Base-by-base conservation (phyloP, 2,329 filamentous ascomycete genomes). In the Penicillium sp. region DNA sequence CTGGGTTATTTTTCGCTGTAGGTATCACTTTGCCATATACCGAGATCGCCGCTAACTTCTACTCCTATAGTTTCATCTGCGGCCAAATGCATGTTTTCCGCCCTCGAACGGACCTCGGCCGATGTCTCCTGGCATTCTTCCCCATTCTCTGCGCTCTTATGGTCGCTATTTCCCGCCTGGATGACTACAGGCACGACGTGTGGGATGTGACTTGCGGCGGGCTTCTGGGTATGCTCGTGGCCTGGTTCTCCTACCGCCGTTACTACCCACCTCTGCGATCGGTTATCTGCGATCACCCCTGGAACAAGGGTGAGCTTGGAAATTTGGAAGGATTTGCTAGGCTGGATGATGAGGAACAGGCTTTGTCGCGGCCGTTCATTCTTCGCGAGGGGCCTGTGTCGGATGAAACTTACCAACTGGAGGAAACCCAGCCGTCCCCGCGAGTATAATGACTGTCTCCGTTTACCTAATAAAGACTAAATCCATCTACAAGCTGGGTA, bases 161-260 rank as follows among this genome's bases (percentile, higher is more conserved):
- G 66, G 82, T 86, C 50, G 83, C 83, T 0, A 80, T 84, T 36
- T 83, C 79, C 5, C 74, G 83, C n/a, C 71, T 83, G 31, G 82
- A 83, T 52, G 83, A 86, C 60, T 86, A 86, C 62, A 72, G 83
- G 24, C 83, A 86, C 55, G 83, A 86, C 65, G 80, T 85, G 2
- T 84, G 80, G 51, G 83, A 86, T 66, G 82, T 86, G 5, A 79
- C 79, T 3, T 72, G 72, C 6, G 83, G 83, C 0, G 79, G 76
- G 14, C 47, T 80, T 18, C 63, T 86, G 6, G 83, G 84, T 0
- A 71, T 83, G 27, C 49, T 70, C 1, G 72, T 85, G 3, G 78
- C 82, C 13, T 81, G 78, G 64, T 80, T 82, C 54, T 81, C 79
- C 7, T 86, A 85, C 64, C 72, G 82, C 48, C 72, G 83, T 44